Conservation (phyloP, 2,329 filamentous ascomycete species). For the Dothidotthia symphoricarpi region DNA sequence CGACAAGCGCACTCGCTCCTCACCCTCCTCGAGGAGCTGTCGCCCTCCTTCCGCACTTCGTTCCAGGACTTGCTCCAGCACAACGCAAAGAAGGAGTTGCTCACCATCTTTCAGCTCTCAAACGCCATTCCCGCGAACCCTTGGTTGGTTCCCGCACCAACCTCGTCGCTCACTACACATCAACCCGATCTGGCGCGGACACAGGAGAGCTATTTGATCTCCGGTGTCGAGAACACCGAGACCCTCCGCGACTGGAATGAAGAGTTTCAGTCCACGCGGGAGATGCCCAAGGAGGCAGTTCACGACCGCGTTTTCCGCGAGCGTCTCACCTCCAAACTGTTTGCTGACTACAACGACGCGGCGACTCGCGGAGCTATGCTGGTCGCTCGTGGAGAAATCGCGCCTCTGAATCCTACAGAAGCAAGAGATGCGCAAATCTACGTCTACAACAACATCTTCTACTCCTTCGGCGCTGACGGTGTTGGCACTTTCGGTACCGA, state of each 20-base stretch:
- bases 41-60: slow-evolving; percentile 73
- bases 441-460: slow-evolving; percentile 99
- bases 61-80: slow-evolving; percentile 80
- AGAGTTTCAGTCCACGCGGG: slow-evolving; percentile 94
- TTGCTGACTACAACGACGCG: slow-evolving; percentile 96
- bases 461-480: slow-evolving; percentile 95
- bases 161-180: slow-evolving; percentile 66
- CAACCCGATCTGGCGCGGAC: slow-evolving; percentile 81
- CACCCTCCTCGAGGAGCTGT: slow-evolving; percentile 72
- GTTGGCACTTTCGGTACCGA: slow-evolving; percentile 96
- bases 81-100: slow-evolving; percentile 80
- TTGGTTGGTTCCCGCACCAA: slow-evolving; percentile 77
- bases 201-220: slow-evolving; percentile 87
- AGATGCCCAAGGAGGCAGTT: slow-evolving; percentile 88
- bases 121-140: slow-evolving; percentile 90
- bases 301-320: slow-evolving; percentile 96
- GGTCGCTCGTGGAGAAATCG: slow-evolving; percentile 88
- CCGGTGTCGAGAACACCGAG: slow-evolving; percentile 89
- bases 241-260: slow-evolving; percentile 98
- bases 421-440: slow-evolving; percentile 93
- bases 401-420: slow-evolving; percentile 92
- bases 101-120: slow-evolving; percentile 92
- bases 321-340: slow-evolving; percentile 89
- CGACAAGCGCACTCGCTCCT: slow-evolving; percentile 82
- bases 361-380: slow-evolving; percentile 88